Percentiles rank a stretch among this genome's conserved stretches.
Evolutionary conservation across 2,329 filamentous ascomycete genomes (phyloP).

Genomic region (Colletotrichum australisinense): DNA sequence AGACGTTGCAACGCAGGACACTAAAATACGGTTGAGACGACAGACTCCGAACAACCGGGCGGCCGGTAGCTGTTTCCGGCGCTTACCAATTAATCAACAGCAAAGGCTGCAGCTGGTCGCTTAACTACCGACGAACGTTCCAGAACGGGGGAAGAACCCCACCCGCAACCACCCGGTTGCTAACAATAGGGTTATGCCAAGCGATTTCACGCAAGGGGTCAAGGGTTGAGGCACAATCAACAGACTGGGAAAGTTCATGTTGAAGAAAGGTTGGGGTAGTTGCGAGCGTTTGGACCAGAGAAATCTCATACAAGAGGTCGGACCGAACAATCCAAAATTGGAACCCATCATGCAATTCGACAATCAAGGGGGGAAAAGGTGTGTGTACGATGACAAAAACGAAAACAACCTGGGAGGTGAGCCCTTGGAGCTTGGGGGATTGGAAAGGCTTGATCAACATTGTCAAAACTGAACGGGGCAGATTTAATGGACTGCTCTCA

Average conservation of each 20-base stretch:
- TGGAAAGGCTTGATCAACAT: constrained; percentile 16
- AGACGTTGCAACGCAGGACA: constrained; percentile 9
- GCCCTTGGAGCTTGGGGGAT: constrained; percentile 2
- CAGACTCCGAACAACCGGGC: constrained; percentile 10
- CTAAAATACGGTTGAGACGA: constrained; percentile 25
- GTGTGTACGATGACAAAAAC: neutral
- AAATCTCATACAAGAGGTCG: constrained; percentile 18
- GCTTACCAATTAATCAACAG: constrained; percentile 6
- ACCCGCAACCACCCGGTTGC: constrained; percentile 24
- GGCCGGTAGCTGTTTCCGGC: constrained; percentile 23
- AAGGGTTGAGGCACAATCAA: constrained; percentile 17
- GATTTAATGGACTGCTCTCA: neutral
- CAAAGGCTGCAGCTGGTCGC: constrained; percentile 6
- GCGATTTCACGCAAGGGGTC: constrained; percentile 14
- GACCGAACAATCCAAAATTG: constrained; percentile 21
- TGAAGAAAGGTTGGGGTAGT: constrained; percentile 1
- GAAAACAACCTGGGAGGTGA: neutral
- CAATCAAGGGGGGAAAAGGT: neutral
- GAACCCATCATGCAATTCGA: constrained; percentile 2
- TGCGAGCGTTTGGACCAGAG: constrained; percentile 6
- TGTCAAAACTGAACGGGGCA: constrained; percentile 22
- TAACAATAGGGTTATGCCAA: constrained; percentile 31
- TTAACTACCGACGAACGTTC: constrained; percentile 30
- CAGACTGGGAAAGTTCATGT: constrained; percentile 7
- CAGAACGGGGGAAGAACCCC: constrained; percentile 27